Conservation (phyloP, 176 grass and related monocot genomes). For the Aegilops longissima region DNA sequence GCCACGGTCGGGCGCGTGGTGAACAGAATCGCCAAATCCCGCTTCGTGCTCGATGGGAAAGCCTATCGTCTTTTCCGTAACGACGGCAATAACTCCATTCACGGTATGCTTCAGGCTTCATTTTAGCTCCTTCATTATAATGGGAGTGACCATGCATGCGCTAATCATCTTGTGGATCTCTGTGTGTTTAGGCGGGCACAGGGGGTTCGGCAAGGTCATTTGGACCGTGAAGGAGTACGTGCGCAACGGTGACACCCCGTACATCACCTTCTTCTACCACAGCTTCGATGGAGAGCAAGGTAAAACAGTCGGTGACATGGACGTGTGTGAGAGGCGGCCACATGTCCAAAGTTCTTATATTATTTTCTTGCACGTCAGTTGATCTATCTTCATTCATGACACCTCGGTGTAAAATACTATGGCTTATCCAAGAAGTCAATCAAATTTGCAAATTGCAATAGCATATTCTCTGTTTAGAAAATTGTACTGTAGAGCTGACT, state of each 20-base stretch:
- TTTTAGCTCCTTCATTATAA: not conserved
- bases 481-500: not conserved
- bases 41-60: conserved; percentile 63
- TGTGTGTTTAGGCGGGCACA: not conserved
- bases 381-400: too few species aligned
- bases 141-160: not conserved
- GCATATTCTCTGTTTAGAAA: not conserved
- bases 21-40: conserved; percentile 60
- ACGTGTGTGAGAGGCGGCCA: too few species aligned
- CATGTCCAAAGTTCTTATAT: not conserved
- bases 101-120: conserved; percentile 39
- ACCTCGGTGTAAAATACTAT: not conserved
- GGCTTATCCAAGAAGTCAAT: conserved; percentile 15
- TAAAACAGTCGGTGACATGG: not conserved
- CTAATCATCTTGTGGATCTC: not conserved
- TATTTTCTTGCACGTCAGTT: not conserved
- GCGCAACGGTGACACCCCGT: not conserved
- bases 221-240: conserved; percentile 6
- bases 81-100: conserved; percentile 71
- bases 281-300: conserved; percentile 20
- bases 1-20: conserved; percentile 73
- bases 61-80: conserved; percentile 52
- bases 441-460: conserved; percentile 13
- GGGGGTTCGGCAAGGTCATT: conserved; percentile 12
- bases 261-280: conserved; percentile 19